phyloP scores from a whole-genome alignment of 148 eudicot species.

The Cornus kousa region DNA sequence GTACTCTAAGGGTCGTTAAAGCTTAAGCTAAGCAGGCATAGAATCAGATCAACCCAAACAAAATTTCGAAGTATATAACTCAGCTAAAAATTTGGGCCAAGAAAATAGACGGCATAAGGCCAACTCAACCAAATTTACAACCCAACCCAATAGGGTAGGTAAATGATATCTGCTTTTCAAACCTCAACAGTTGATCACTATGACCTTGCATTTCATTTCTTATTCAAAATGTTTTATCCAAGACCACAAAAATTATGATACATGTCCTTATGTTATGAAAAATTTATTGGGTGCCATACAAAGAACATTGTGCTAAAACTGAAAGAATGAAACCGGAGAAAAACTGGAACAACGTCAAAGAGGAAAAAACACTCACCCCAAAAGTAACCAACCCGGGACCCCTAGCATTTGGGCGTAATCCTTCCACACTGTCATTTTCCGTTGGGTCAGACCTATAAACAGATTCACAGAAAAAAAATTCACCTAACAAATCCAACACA shows the following conservation, averaged over 20 bases:
- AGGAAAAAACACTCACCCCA: conserved; percentile 60
- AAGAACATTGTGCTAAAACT: neutral
- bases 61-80: too few relatives aligned
- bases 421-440: conserved; percentile 99
- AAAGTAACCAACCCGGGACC: conserved; percentile 99
- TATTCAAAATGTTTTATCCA: too few relatives aligned
- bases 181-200: neutral
- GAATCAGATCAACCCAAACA: too few relatives aligned
- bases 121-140: neutral
- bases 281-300: too few relatives aligned
- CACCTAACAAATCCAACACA: conserved; percentile 5
- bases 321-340: neutral
- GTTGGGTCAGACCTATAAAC: conserved; percentile 94
- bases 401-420: conserved; percentile 97
- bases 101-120: neutral
- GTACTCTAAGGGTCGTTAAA: neutral
- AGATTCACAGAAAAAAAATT: conserved; percentile 4
- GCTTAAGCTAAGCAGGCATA: neutral
- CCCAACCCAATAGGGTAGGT: neutral
- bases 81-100: neutral
- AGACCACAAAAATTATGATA: neutral
- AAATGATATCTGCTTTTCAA: neutral
- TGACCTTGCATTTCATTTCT: neutral
- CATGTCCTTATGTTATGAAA: neutral
- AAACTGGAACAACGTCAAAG: neutral